Evolutionary conservation across 352 stramenopile species (phyloP), one percentile per base, ranked within the genome.

Genomic region (Phytophthora colocasiae): DNA sequence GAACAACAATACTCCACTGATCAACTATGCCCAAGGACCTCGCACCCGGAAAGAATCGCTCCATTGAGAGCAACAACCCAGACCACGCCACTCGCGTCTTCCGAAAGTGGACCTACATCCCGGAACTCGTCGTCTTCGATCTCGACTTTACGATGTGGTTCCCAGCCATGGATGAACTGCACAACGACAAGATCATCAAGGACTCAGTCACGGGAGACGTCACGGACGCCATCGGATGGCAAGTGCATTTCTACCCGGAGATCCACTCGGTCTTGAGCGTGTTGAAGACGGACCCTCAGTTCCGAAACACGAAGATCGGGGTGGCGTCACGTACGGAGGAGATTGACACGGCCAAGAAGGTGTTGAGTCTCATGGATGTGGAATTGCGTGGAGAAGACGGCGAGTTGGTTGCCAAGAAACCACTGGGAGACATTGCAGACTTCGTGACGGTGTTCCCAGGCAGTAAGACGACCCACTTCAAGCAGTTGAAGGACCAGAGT

Each of bases 401-500:
- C 3, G 38, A 49, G 10, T 24, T 26, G 8, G 53, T 31, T 17
- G 36, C 36, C 6, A 83, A 75, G 44, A 73, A 71, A 49, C 55
- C 74, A n/a, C 69, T 92, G 17, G 71, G 78, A 32, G 84, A 73
- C 50, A 63, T 90, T 17, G 67, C 92, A 26, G 70, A 85, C 52
- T 92, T 85, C 54, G 71, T 88, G 44, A 86, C 90, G 24, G 90
- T 96, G 40, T 92, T 95, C 58, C 83, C 83, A 26, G 83, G 84
- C 67, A 93, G 86, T 71, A 96, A 96, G 79, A 74, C 73, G 49
- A 80, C 85, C 43, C 96, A 99, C 80, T 99, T 99, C 89, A 86
- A 90, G 56, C 77, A 90, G 54, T 73, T 99, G 31, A 76, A 46
- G 50, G 80, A 97, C 54, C 40, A 91, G 14, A 98, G 91, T 27